Base-by-base conservation (phyloP, 2,329 filamentous ascomycete species). In the Colletotrichum navitas region DNA sequence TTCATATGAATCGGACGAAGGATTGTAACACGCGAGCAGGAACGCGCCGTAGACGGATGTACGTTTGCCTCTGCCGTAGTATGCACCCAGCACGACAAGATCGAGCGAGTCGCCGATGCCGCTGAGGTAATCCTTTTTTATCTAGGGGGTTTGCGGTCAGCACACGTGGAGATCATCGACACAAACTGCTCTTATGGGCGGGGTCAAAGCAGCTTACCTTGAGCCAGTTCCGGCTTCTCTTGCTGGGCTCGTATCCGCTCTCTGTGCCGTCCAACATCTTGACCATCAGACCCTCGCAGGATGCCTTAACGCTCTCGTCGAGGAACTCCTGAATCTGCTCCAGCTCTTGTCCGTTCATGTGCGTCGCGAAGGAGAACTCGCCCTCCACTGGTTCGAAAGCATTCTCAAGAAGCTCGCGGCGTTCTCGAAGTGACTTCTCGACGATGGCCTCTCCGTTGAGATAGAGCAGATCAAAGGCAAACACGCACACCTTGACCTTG, bases 241-340 rank as follows among this genome's bases (percentile, higher is more conserved):
- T 97, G 78, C 94, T 97, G 26, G 96, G 96, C 82, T 98, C 95
- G 79, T 99, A 99, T 76, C 93, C 94, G 76, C 94, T 97, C 81
- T 98, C 95, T 8, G 89, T 85, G 0, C 95, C 96, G 80, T 98
- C 95, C 71, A 99, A 84, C 96, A 99, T 99, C 85, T 99, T 99
- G 18, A 99, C 96, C 96, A 99, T 99, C 64, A 99, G 86, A 14
- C 96, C 96, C 84, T 99, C 96, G 79, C 96, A 99, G 0, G 94
- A 97, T 2, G 95, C 94, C 81, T 97, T 97, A 74, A 99, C 93
- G 77, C 93, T 96, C 71, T 98, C 95, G 78, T 99, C 96, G 2
- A 99, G 87, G 77, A 99, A 93, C 1, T 87, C 88, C 79, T 98
- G 95, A 66, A 99, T 99, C 78, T 97, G 94, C 64, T 98, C 95